A percentile compares a stretch with the other conserved stretches of the same genome.
Conservation (phyloP, 148 eudicot genomes). For the Rheum nobile region DNA sequence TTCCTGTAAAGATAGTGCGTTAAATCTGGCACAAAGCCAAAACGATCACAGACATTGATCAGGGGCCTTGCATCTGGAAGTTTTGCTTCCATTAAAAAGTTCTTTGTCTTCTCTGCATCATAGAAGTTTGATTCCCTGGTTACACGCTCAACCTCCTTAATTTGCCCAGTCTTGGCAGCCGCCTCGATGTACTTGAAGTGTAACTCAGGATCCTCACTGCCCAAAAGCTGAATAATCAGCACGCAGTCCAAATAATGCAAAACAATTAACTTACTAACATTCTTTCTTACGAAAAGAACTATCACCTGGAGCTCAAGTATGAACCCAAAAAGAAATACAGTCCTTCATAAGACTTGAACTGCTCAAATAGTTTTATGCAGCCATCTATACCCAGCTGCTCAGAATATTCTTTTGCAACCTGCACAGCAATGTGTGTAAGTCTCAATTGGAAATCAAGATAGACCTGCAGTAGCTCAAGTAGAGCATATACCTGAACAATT, state of each 20-base stretch:
- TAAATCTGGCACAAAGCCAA: constrained; percentile 91
- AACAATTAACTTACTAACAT: background rate
- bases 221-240: background rate
- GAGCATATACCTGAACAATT: constrained; percentile 71
- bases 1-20: constrained; percentile 83
- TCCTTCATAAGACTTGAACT: constrained; percentile 92
- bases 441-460: background rate
- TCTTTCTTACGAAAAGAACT: background rate
- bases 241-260: background rate
- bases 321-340: constrained; percentile 92
- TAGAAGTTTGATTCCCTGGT: constrained; percentile 92
- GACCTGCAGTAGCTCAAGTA: background rate
- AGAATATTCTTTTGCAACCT: constrained; percentile 99
- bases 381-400: constrained; percentile 83
- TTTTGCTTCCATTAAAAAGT: constrained; percentile 95
- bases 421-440: constrained; percentile 11
- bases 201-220: constrained; percentile 93
- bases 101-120: constrained; percentile 88
- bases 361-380: constrained; percentile 93
- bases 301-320: constrained; percentile 88
- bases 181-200: constrained; percentile 98
- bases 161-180: constrained; percentile 96
- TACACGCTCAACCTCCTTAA: constrained; percentile 98
- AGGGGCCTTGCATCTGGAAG: constrained; percentile 98
- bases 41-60: constrained; percentile 92